A percentile compares a stretch with the other conserved stretches of the same genome.
Conservation (phyloP, 139 green algal species). For the Pleodorina starrii region DNA sequence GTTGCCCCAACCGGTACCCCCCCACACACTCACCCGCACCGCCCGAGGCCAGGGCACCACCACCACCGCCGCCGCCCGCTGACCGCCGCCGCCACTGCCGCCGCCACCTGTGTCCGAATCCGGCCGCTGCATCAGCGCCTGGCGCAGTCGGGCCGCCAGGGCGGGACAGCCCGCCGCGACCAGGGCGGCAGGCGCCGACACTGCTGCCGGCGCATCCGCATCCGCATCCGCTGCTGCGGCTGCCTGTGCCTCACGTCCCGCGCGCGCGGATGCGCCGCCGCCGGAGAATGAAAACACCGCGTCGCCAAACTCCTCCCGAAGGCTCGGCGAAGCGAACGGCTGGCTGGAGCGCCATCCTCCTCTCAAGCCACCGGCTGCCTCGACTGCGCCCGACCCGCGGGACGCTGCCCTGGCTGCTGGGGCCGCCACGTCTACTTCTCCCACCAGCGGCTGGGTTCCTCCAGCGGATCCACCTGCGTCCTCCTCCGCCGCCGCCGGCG, state of each 20-base stretch:
- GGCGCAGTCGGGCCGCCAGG: neutral
- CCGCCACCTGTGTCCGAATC: neutral
- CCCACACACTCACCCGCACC: neutral
- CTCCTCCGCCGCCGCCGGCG: too few species aligned
- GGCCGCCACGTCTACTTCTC: too few species aligned
- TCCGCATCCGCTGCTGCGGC: neutral
- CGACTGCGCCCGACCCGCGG: too few species aligned
- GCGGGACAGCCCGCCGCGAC: conserved; percentile 1
- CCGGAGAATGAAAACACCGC: neutral
- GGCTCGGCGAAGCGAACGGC: neutral
- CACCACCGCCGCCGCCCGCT: neutral
- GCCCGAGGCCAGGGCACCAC: neutral
- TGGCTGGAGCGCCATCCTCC: too few species aligned
- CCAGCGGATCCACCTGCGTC: too few species aligned
- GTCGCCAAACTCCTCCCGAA: neutral
- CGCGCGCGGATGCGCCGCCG: too few species aligned
- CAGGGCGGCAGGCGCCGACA: neutral
- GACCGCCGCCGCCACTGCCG: neutral
- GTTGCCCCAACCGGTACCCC: neutral
- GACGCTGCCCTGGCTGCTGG: too few species aligned
- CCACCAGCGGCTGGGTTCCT: too few species aligned
- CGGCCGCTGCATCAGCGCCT: neutral
- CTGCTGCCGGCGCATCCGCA: neutral
- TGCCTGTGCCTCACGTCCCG: neutral
- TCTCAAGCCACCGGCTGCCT: too few species aligned